These are phyloP conservation scores for Monotropa hypopitys DNA, from an alignment of 179 eudicot species.

Conservation along the genomic window DNA sequence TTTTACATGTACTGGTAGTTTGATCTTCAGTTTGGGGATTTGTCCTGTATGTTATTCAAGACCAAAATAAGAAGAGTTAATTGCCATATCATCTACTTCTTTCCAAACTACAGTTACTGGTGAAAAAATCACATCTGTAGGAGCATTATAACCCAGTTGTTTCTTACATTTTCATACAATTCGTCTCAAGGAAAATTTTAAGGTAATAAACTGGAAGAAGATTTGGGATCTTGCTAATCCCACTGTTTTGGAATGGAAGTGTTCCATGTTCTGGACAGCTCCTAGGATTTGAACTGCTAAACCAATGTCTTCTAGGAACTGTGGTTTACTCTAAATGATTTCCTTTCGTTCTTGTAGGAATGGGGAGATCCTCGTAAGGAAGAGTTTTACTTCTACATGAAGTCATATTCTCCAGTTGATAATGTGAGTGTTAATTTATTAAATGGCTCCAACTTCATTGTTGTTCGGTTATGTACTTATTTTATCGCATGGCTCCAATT, in stretches of 20 bases:
- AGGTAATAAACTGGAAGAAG: not conserved
- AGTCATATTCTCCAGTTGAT: constrained; percentile 92
- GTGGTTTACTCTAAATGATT: not conserved
- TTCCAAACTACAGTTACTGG: not conserved
- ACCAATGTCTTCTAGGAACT: not conserved
- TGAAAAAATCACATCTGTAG: not conserved
- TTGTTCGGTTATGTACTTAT: not conserved
- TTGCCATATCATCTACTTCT: not conserved
- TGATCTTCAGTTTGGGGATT: not conserved
- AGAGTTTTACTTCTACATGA: constrained; percentile 75
- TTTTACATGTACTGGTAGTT: not conserved
- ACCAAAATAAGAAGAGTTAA: not conserved
- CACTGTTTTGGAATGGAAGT: not conserved
- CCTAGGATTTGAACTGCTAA: not conserved
- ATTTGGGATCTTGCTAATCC: not conserved
- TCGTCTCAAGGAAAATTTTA: not conserved
- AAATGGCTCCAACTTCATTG: not conserved
- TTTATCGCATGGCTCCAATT: not conserved
- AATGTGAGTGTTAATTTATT: constrained; percentile 44
- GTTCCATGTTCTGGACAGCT: not conserved
- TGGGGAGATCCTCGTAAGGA: constrained; percentile 94
- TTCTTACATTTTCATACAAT: not conserved
- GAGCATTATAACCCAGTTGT: not conserved
- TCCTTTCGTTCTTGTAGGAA: constrained; percentile 40
- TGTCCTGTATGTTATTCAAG: not conserved